Evolutionary conservation across 768 basidiomycete species (phyloP).

Genomic region (Boletellus emodensis): DNA sequence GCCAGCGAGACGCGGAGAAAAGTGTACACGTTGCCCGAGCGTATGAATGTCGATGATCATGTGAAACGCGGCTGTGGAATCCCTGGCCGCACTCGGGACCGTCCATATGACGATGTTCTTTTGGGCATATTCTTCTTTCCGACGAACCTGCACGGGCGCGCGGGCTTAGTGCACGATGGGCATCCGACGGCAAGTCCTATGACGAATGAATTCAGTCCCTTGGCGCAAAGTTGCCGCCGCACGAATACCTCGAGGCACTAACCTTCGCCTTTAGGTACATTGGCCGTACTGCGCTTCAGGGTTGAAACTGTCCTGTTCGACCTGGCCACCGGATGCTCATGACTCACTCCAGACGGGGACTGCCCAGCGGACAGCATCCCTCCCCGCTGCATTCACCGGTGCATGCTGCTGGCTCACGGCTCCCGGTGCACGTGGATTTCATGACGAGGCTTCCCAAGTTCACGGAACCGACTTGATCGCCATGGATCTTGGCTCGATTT

Average conservation of each 20-base stretch:
- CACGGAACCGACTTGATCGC: slow-evolving; percentile 30
- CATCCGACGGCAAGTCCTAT: slow-evolving; percentile 26
- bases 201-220: slow-evolving; percentile 26
- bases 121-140: slow-evolving; percentile 8
- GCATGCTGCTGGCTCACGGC: slow-evolving; percentile 9
- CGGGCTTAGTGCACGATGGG: slow-evolving; percentile 22
- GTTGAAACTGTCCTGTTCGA: slow-evolving; percentile 22
- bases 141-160: slow-evolving; percentile 9
- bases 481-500: slow-evolving; percentile 16
- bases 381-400: slow-evolving; percentile 8
- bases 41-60: slow-evolving; percentile 30
- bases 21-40: slow-evolving; percentile 27
- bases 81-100: slow-evolving; percentile 21
- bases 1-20: slow-evolving; percentile 26
- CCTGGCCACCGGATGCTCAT: slow-evolving; percentile 10
- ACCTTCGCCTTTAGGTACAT: slow-evolving; percentile 30
- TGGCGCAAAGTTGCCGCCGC: slow-evolving; percentile 29
- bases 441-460: background rate
- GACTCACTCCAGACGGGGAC: slow-evolving; percentile 17
- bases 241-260: slow-evolving; percentile 32
- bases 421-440: slow-evolving; percentile 18
- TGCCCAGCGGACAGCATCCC: slow-evolving; percentile 6
- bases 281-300: slow-evolving; percentile 29
- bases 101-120: slow-evolving; percentile 9
- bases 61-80: slow-evolving; percentile 23